A percentile compares a stretch with the other conserved stretches of the same genome.
These are phyloP conservation scores for Volutella citrinella DNA, from an alignment of 2,329 filamentous ascomycete genomes.

Conservation along the genomic window DNA sequence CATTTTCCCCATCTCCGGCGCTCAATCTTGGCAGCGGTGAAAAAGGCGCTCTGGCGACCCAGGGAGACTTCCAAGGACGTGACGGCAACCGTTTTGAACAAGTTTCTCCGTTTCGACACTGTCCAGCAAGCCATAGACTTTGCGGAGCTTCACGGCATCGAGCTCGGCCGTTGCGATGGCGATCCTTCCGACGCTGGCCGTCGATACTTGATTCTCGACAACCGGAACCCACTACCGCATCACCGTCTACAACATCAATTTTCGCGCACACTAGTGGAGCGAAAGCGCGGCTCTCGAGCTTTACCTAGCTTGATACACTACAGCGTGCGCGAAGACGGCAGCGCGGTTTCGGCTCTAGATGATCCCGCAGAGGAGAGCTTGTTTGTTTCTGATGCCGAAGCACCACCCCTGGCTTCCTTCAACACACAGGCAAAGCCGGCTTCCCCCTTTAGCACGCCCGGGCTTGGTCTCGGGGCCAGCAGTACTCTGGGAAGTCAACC, in stretches of 20 bases:
- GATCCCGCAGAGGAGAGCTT: constrained; percentile 25
- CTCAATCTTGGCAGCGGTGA: constrained; percentile 53
- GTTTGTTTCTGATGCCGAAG: constrained; percentile 23
- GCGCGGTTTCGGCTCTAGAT: constrained; percentile 10
- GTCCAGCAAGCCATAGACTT: constrained; percentile 65
- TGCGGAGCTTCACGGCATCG: constrained; percentile 55
- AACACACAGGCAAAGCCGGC: constrained; percentile 11
- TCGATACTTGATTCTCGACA: constrained; percentile 44
- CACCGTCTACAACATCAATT: constrained; percentile 53
- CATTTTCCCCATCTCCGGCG: constrained; percentile 62
- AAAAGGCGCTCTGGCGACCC: constrained; percentile 53
- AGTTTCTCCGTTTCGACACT: constrained; percentile 63
- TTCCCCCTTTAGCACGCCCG: constrained; percentile 9
- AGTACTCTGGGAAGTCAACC: constrained; percentile 12
- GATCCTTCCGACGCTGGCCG: constrained; percentile 33
- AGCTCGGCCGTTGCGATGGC: constrained; percentile 41
- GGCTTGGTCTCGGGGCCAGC: constrained; percentile 7
- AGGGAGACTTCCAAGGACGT: constrained; percentile 58
- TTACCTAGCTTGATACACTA: constrained; percentile 55
- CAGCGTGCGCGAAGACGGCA: constrained; percentile 46
- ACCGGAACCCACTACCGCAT: constrained; percentile 42
- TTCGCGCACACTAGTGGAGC: constrained; percentile 56
- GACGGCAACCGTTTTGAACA: constrained; percentile 53
- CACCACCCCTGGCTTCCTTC: constrained; percentile 7
- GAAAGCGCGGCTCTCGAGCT: constrained; percentile 51